These are phyloP conservation scores for Artemisia annua DNA, from an alignment of 129 eudicot species.

Conservation along the genomic window DNA sequence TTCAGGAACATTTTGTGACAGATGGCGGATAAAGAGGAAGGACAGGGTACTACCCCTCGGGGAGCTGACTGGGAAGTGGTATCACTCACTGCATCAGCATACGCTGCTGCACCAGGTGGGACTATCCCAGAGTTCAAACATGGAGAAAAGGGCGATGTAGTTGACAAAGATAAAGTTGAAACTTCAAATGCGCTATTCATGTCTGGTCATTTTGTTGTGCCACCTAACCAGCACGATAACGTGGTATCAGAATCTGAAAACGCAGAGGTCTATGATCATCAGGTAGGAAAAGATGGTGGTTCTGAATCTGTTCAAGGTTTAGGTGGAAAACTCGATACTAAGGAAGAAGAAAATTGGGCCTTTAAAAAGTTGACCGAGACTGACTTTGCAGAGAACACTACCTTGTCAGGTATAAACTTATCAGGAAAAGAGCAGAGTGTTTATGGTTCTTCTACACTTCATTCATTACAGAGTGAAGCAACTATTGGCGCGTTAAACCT, in stretches of 20 bases:
- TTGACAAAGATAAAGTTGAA: no score
- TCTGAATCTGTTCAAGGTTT: conserved; percentile 37
- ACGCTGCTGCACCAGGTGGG: conserved; percentile 48
- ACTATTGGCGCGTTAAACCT: conserved; percentile 35
- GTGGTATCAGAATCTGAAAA: no score
- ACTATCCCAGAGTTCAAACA: no score
- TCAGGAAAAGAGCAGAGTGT: conserved; percentile 51
- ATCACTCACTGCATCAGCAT: conserved; percentile 51
- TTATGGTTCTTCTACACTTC: conserved; percentile 30
- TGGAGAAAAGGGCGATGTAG: no score
- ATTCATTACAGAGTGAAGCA: conserved; percentile 48
- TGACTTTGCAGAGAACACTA: conserved; percentile 40
- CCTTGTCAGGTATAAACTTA: conserved; percentile 38
- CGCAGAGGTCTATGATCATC: no score
- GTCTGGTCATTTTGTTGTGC: no score
- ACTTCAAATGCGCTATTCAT: no score
- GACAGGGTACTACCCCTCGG: no score
- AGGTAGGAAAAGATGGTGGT: conserved; percentile 33
- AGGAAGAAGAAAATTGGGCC: conserved; percentile 52
- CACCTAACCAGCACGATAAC: no score
- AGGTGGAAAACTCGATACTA: conserved; percentile 37
- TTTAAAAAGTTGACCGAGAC: conserved; percentile 38
- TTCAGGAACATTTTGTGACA: no score
- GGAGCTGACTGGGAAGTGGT: no score
- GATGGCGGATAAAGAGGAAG: no score